Evolutionary conservation across 177 flowering plant species (phyloP), one percentile per base, ranked within the genome.

Genomic region (Vitis hybrid): DNA sequence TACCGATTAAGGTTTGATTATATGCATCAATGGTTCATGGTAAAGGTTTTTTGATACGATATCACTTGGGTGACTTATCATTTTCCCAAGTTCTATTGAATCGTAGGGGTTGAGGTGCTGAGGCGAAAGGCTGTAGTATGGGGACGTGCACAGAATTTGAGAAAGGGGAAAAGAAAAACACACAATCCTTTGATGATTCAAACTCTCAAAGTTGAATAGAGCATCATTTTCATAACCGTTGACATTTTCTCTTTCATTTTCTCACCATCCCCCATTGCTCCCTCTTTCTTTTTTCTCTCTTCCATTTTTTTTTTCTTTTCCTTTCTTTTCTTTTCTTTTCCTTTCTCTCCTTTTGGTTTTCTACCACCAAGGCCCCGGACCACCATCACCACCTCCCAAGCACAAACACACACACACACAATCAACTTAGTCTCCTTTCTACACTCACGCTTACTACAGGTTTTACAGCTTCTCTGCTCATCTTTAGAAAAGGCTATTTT

Each of bases 141-240:
- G 71, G 79, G 58, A 75, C 66, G 35, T 73, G 89, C 89, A 87
- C 88, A 71, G 85, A 85, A 88, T 72, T 88, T 85, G 68, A 87
- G 82, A 86, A 86, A 86, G 83, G 40, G 72, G 57, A 57, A 66
- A 75, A 71, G 74, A 63, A 67, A 73, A 62, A 63, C 65, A 32
- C 46, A 60, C 58, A 71, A 62, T 55, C 63, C 46, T 40, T 40
- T 40, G 46, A 60, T 24, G 51, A 60, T 74, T 73, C 78, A 61
- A 71, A 71, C 64, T 68, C 77, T 76, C 72, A 80, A 72, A 72
- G 75, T 72, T 73, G 2, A 51, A 51, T 73, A 46, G 52, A 74
- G 84, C 78, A 74, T 81, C 83, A 75, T 75, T 79, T 77, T 73
- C 67, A 19, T 64, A 70, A 46, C 80, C 87, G 88, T 88, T 86